Conservation (phyloP, 768 basidiomycete genomes). For the Tylopilus sp. region DNA sequence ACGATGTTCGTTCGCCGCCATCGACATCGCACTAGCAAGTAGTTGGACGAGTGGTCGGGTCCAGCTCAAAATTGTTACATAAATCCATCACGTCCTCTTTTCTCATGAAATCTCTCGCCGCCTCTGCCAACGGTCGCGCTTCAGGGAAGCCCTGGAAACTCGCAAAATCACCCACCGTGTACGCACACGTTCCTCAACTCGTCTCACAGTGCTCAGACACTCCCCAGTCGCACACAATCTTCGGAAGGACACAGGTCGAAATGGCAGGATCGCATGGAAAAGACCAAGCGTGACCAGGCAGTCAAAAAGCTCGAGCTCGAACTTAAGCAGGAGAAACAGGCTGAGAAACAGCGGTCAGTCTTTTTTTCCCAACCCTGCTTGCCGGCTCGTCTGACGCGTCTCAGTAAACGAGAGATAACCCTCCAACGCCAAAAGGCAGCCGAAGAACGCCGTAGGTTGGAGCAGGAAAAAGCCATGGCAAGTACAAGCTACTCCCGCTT, state of each 20-base stretch:
- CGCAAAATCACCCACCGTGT: constrained; percentile 50
- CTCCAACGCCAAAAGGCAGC: constrained; percentile 66
- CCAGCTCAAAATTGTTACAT: constrained; percentile 22
- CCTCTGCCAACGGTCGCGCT: constrained; percentile 61
- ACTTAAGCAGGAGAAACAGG: constrained; percentile 72
- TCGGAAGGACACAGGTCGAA: constrained; percentile 62
- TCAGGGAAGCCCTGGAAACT: constrained; percentile 72
- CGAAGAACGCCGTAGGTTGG: constrained; percentile 64
- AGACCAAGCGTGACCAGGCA: constrained; percentile 60
- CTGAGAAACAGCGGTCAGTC: constrained; percentile 58
- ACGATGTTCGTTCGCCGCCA: constrained; percentile 36
- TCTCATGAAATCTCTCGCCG: constrained; percentile 38
- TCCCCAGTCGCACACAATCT: constrained; percentile 61
- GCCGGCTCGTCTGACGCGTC: constrained; percentile 1
- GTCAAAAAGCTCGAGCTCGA: constrained; percentile 72
- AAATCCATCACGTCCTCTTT: constrained; percentile 16
- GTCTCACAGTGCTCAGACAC: constrained; percentile 2
- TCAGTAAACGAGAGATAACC: constrained; percentile 64
- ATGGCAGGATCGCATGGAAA: constrained; percentile 70
- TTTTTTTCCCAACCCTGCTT: not conserved
- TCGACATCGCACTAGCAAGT: too few relatives aligned
- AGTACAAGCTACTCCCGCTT: constrained; percentile 1
- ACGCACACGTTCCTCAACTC: constrained; percentile 13
- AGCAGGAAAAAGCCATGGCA: constrained; percentile 35
- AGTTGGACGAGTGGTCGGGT: too few relatives aligned